phyloP scores from a whole-genome alignment of 2,329 filamentous ascomycete species.

The Monosporascus cannonballus region DNA sequence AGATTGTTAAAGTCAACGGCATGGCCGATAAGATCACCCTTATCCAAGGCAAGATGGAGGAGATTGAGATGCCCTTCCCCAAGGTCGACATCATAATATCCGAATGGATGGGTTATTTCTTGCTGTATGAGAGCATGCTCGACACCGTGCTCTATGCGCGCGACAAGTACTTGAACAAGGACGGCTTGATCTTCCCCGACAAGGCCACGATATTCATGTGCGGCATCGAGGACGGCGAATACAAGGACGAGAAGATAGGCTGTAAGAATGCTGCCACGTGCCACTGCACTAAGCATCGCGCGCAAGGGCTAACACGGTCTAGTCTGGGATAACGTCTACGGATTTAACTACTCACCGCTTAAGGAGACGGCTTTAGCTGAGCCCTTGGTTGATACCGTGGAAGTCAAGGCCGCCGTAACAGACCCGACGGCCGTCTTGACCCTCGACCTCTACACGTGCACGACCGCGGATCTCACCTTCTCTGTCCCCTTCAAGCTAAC shows the following conservation, averaged over 20 bases:
- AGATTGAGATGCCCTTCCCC: slow-evolving; percentile 85
- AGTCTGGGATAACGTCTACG: slow-evolving; percentile 99
- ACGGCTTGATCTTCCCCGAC: slow-evolving; percentile 95
- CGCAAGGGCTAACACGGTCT: slow-evolving; percentile 17
- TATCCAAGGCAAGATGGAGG: slow-evolving; percentile 99
- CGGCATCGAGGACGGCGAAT: slow-evolving; percentile 96
- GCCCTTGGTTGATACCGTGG: slow-evolving; percentile 94
- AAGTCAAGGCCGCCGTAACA: slow-evolving; percentile 93
- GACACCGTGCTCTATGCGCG: slow-evolving; percentile 96
- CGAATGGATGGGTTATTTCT: slow-evolving; percentile 99
- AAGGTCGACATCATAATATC: slow-evolving; percentile 99
- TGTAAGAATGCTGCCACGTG: slow-evolving; percentile 54
- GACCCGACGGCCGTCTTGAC: slow-evolving; percentile 81
- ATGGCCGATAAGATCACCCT: slow-evolving; percentile 95
- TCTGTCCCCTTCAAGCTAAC: slow-evolving; percentile 68
- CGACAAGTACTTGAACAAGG: slow-evolving; percentile 81
- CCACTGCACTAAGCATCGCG: neutral
- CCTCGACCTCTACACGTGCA: slow-evolving; percentile 91
- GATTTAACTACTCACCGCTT: slow-evolving; percentile 91
- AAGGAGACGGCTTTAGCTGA: slow-evolving; percentile 92
- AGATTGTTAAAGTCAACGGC: slow-evolving; percentile 90
- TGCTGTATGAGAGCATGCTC: slow-evolving; percentile 98
- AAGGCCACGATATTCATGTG: slow-evolving; percentile 97
- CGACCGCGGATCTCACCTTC: slow-evolving; percentile 77
- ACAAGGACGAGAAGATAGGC: slow-evolving; percentile 99